Evolutionary conservation across 306 rosid genomes (phyloP), one percentile per base, ranked within the genome.

Genomic region (Prunus campanulata): DNA sequence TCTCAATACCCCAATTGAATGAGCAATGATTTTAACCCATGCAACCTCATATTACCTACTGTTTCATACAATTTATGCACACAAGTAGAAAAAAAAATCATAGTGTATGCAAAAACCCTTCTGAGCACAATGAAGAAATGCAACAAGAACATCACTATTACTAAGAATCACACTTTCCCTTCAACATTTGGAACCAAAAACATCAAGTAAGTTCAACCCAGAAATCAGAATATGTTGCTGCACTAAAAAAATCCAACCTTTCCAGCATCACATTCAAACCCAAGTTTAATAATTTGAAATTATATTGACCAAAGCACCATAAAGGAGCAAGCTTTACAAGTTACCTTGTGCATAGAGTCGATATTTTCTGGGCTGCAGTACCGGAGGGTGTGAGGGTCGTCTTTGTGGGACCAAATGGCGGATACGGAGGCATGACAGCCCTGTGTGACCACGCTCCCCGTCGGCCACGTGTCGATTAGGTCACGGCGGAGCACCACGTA

Each of bases 401-500:
- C 93, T 74, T 75, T 86, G 76, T 87, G 85, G 56, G 87, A 77
- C 97, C 97, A 91, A 76, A 93, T 70, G 72, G 92, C 97, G 14
- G 92, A 79, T 19, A 88, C 97, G 74, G 98, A 87, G 80, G 97
- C 98, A 78, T 91, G 98, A 79, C 98, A 93, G 46, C 93, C 97
- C 84, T 89, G 96, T 12, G 98, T 87, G 9, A 93, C 93, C 62
- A 91, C 87, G 78, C 97, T 91, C 3, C 98, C 98, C 2, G 87
- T 86, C 47, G 96, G 96, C 98, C 97, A 93, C 51, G 83, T 59
- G 69, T 93, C 97, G 61, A 90, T 93, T 19, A 93, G 90, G 80
- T 93, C 98, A 66, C 98, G 90, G 78, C 97, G 93, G 81, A 93
- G 97, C 85, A 93, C 96, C 82, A 91, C 91, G 81, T 93, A 91